Evolutionary conservation across 192 early-diverging fungal species (phyloP).

Genomic region (Coemansia sp.): DNA sequence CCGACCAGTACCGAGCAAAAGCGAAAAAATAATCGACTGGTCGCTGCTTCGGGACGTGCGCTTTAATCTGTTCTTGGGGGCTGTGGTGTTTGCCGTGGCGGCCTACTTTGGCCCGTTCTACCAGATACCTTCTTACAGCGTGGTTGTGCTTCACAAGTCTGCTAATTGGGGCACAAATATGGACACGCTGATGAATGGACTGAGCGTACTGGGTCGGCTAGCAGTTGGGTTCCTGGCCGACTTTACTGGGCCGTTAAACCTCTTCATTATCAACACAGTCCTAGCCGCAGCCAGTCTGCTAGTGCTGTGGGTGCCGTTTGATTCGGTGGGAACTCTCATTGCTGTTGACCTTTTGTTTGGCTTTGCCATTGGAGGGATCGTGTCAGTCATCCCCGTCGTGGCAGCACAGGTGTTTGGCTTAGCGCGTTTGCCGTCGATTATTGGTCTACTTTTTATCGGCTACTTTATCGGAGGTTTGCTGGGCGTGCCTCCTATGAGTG

Average conservation of each 20-base stretch:
- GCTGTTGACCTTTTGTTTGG: conserved; percentile 42
- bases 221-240: conserved; percentile 41
- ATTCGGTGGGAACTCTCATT: conserved; percentile 30
- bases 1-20: conserved; percentile 33
- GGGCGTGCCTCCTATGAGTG: conserved; percentile 50
- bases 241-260: conserved; percentile 38
- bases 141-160: conserved; percentile 47
- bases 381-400: conserved; percentile 49
- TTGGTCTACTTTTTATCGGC: conserved; percentile 45
- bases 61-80: conserved; percentile 39
- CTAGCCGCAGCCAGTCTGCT: conserved; percentile 34
- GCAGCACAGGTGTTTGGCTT: conserved; percentile 47
- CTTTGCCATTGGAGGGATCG: conserved; percentile 46
- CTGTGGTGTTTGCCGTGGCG: conserved; percentile 37
- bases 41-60: conserved; percentile 34
- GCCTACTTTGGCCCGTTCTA: conserved; percentile 55
- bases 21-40: conserved; percentile 48
- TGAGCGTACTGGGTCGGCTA: conserved; percentile 47
- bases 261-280: conserved; percentile 29
- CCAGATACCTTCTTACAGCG: conserved; percentile 50
- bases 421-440: conserved; percentile 43
- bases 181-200: conserved; percentile 52
- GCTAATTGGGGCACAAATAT: conserved; percentile 50
- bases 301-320: conserved; percentile 50
- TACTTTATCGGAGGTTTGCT: conserved; percentile 47